phyloP scores from a whole-genome alignment of 108 stramenopile species.

The Nannochloropsis salina region DNA sequence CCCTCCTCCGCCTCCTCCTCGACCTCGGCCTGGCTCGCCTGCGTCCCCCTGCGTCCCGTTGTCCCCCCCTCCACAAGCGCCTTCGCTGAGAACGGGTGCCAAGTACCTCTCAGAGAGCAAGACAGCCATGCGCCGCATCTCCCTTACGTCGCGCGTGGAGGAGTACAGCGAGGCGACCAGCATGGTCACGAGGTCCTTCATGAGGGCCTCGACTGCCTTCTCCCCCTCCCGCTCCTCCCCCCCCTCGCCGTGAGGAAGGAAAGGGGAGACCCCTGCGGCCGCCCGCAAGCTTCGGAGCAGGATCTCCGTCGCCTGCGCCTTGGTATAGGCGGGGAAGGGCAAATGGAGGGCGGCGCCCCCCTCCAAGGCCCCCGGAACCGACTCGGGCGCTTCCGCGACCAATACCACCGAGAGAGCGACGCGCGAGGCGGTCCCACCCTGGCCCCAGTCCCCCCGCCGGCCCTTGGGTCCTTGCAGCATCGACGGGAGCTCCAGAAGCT shows the following conservation, averaged over 20 bases:
- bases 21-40: background rate
- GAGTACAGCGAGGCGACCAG: background rate
- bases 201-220: background rate
- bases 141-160: background rate
- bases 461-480: background rate
- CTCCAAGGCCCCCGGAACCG: background rate
- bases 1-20: background rate
- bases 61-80: background rate
- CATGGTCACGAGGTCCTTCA: background rate
- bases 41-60: background rate
- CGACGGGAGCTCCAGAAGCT: background rate
- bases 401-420: background rate
- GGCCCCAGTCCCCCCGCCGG: background rate
- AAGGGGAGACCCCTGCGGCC: background rate
- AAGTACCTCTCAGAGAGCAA: conserved; percentile 1
- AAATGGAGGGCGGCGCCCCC: background rate
- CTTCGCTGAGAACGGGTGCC: conserved; percentile 1
- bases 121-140: background rate
- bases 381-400: background rate
- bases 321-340: conserved; percentile 19
- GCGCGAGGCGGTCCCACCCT: background rate
- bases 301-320: background rate
- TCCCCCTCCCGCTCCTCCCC: background rate
- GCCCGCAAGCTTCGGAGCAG: background rate
- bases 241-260: background rate